A percentile compares a stretch with the other conserved stretches of the same genome.
Conservation (phyloP, 2,329 filamentous ascomycete genomes). For the Ceratocystis cubensis region DNA sequence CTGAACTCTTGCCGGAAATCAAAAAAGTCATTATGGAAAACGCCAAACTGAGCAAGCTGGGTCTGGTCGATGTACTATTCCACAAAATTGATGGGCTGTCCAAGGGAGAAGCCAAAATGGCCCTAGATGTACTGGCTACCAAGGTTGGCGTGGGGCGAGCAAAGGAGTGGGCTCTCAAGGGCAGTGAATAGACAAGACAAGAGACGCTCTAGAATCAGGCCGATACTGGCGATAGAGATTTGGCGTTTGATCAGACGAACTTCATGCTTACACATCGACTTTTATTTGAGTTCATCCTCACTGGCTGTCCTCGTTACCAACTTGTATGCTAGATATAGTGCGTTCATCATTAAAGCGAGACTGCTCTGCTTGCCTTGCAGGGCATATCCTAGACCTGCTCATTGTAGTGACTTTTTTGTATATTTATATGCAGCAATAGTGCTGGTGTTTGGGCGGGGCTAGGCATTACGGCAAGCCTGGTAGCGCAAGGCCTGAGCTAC, state of each 20-base stretch:
- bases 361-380: background rate
- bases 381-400: background rate
- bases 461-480: background rate
- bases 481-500: no score
- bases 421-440: background rate
- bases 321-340: background rate
- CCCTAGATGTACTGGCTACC: conserved; percentile 32
- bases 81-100: conserved; percentile 31
- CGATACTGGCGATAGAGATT: background rate
- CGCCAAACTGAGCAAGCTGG: conserved; percentile 31
- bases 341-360: background rate
- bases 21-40: conserved; percentile 34
- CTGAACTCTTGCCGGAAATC: conserved; percentile 32
- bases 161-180: conserved; percentile 31
- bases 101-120: conserved; percentile 33
- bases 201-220: background rate
- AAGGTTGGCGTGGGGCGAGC: conserved; percentile 30
- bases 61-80: conserved; percentile 33
- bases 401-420: background rate
- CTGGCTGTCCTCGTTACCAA: background rate
- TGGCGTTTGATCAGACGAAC: background rate
- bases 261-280: background rate
- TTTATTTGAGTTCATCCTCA: background rate
- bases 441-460: no score
- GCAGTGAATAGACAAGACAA: background rate